These are phyloP conservation scores for Stachybotrys chartarum DNA, from an alignment of 2,329 filamentous ascomycete species.

Conservation along the genomic window DNA sequence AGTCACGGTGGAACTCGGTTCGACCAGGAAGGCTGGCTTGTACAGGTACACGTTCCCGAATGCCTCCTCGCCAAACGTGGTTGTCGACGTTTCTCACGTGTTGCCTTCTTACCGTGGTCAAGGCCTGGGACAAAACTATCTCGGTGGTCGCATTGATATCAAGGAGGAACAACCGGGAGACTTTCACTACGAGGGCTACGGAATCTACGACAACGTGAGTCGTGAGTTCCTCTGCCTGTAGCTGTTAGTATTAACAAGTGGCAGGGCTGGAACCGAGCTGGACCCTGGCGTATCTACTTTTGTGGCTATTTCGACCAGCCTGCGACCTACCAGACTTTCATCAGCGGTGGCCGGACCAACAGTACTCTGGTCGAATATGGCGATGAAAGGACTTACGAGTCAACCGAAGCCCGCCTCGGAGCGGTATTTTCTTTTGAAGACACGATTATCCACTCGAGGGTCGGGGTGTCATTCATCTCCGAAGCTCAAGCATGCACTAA, in stretches of 20 bases:
- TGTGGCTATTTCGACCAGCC: slow-evolving; percentile 52
- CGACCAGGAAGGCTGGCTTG: slow-evolving; percentile 49
- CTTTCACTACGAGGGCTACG: slow-evolving; percentile 49
- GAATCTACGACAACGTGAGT: slow-evolving; percentile 49
- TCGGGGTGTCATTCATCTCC: slow-evolving; percentile 65
- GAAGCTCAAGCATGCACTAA: slow-evolving; percentile 50
- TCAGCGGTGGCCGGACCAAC: slow-evolving; percentile 24
- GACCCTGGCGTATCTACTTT: slow-evolving; percentile 55
- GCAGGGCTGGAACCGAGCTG: slow-evolving; percentile 56
- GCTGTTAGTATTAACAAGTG: not conserved
- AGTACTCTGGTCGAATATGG: slow-evolving; percentile 19
- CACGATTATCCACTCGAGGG: slow-evolving; percentile 43
- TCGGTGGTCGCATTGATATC: slow-evolving; percentile 50
- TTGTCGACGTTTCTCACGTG: slow-evolving; percentile 57
- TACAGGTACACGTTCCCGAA: slow-evolving; percentile 53
- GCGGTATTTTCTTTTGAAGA: slow-evolving; percentile 48
- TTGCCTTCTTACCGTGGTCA: slow-evolving; percentile 53
- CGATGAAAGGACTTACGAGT: slow-evolving; percentile 24
- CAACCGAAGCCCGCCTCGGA: slow-evolving; percentile 30
- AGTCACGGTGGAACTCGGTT: slow-evolving; percentile 50
- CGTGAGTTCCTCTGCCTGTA: not conserved
- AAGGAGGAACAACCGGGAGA: slow-evolving; percentile 26
- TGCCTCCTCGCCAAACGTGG: slow-evolving; percentile 30
- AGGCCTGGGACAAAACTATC: slow-evolving; percentile 55
- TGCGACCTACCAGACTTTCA: slow-evolving; percentile 36